Conservation (phyloP, 345 rosid species). For the Moringa oleifera region DNA sequence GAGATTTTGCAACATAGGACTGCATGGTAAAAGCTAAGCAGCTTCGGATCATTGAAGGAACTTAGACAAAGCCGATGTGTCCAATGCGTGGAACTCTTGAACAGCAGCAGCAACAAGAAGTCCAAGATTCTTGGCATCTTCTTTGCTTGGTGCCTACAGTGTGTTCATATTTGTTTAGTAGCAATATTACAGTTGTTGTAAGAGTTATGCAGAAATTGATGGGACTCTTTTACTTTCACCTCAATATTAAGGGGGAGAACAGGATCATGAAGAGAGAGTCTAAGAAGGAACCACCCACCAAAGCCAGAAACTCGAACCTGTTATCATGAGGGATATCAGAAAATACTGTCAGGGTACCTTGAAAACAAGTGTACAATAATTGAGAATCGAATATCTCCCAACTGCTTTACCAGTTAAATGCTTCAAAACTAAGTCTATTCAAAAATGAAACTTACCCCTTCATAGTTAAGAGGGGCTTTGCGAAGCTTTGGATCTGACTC, state of each 20-base stretch:
- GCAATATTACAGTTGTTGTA: neutral
- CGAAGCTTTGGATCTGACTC: slow-evolving; percentile 54
- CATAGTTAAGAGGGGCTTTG: slow-evolving; percentile 80
- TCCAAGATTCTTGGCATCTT: slow-evolving; percentile 76
- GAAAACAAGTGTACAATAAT: neutral
- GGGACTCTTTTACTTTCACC: slow-evolving; percentile 46
- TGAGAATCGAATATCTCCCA: neutral
- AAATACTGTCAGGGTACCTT: slow-evolving; percentile 6
- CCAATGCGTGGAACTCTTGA: slow-evolving; percentile 75
- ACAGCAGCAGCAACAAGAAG: slow-evolving; percentile 55
- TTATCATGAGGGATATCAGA: slow-evolving; percentile 1
- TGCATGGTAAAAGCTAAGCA: neutral
- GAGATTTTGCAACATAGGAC: neutral
- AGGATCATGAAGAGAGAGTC: slow-evolving; percentile 97
- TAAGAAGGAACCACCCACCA: slow-evolving; percentile 98
- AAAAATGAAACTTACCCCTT: slow-evolving; percentile 58
- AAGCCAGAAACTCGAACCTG: slow-evolving; percentile 88
- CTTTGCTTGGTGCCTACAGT: slow-evolving; percentile 63
- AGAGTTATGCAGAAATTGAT: slow-evolving; percentile 9
- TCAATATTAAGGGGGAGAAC: slow-evolving; percentile 98
- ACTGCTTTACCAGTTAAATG: neutral
- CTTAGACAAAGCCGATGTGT: slow-evolving; percentile 66
- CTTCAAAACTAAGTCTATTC: neutral
- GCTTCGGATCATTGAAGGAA: slow-evolving; percentile 35
- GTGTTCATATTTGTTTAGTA: neutral